Conservation (phyloP, 306 rosid genomes). For the Quercus robur region DNA sequence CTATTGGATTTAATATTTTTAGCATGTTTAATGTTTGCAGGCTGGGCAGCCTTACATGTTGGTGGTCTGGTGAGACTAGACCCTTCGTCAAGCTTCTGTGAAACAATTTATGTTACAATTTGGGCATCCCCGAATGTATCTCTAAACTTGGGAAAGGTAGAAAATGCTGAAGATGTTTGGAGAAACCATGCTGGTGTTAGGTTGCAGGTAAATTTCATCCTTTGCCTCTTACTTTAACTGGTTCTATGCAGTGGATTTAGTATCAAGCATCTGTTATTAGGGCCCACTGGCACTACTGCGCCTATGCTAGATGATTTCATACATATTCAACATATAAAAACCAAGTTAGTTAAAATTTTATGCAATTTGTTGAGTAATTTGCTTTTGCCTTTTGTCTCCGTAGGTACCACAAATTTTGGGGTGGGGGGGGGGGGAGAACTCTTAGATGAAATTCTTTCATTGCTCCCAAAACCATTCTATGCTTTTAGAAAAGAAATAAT, state of each 20-base stretch:
- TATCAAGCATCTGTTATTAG: not conserved
- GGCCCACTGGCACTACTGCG: not conserved
- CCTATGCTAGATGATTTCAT: not conserved
- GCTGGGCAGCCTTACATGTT: slow-evolving; percentile 44
- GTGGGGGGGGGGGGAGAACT: not conserved
- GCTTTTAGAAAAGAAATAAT: not conserved
- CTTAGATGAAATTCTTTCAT: not conserved
- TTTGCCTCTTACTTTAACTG: not conserved
- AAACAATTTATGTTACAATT: slow-evolving; percentile 75
- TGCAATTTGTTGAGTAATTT: not conserved
- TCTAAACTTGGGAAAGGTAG: slow-evolving; percentile 82
- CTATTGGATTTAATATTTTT: too few species aligned
- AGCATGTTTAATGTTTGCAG: too few species aligned
- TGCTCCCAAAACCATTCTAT: not conserved
- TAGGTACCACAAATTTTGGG: not conserved
- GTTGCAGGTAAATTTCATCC: slow-evolving; percentile 58
- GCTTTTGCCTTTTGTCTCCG: not conserved
- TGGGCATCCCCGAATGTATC: slow-evolving; percentile 90
- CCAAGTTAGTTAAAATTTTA: not conserved
- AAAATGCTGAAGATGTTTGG: slow-evolving; percentile 90
- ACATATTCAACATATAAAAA: not conserved
- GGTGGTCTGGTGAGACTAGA: slow-evolving; percentile 85
- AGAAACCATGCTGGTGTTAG: slow-evolving; percentile 74
- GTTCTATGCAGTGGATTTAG: not conserved
- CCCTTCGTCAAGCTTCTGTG: slow-evolving; percentile 70